Base-by-base conservation (phyloP, 2,329 filamentous ascomycete species). In the Exophiala lecanii-corni region DNA sequence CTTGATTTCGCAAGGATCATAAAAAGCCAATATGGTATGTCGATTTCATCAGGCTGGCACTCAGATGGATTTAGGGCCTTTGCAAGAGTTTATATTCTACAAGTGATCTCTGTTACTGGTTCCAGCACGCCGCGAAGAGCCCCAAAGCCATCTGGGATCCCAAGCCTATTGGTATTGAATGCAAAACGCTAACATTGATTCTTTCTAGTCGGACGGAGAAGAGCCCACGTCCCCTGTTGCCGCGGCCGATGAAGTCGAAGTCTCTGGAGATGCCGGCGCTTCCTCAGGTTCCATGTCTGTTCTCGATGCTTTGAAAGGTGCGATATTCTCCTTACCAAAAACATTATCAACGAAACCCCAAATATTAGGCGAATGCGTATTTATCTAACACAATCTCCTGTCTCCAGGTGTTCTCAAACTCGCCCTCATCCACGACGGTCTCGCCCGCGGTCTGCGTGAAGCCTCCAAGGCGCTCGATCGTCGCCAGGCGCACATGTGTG, bases 401-500 rank as follows among this genome's bases (percentile, higher is more conserved):
- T 5, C 6, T 4, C 3, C 9, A 57, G 55, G 92, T 71, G 92
- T 96, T 58, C 81, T 98, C 69, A 95, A 95, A 80, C 86, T 97
- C 69, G 85, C 92, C 56, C 86, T 98, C 64, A 96, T 97, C 84
- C 91, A 98, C 84, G 92, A 98, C 71, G 92, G 92, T 71, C 89
- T 98, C 62, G 92, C 92, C 69, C 89, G 92, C 64, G 92, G 92
- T 75, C 88, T 98, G 65, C 89, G 92, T 62, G 92, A 98, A 78
- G 92, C 92, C 57, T 89, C 85, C 78, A 98, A 98, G 82, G 91
- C 92, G 56, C 88, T 98, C 66, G 92, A 98, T 76, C 84, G 92
- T 68, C 89, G 92, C 68, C 87, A 98, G 78, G 92, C 92, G 50
- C 92, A 98, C 79, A 97, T 98, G 89, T 98, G 92, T 73, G 92